Percentiles rank a stretch among this genome's conserved stretches.
phyloP scores from a whole-genome alignment of 805 yeast genomes.

The Wickerhamiella hasegawae region DNA sequence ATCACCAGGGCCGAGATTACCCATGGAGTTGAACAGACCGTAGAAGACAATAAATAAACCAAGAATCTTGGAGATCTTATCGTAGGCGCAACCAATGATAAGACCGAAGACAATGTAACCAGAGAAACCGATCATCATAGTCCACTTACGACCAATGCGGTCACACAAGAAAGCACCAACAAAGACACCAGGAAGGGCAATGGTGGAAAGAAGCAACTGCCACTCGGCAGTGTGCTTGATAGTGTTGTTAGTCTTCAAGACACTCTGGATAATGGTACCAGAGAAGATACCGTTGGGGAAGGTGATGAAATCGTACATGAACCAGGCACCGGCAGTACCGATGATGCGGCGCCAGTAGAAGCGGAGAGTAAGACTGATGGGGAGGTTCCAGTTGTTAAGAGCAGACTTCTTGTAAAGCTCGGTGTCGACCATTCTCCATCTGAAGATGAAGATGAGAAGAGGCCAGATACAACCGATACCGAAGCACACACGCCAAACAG shows the following conservation, averaged over 20 bases:
- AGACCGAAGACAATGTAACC: slow-evolving; percentile 49
- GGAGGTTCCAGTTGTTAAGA: slow-evolving; percentile 32
- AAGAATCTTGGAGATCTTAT: slow-evolving; percentile 37
- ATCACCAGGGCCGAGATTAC: slow-evolving; percentile 70
- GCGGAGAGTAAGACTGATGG: slow-evolving; percentile 30
- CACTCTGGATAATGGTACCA: slow-evolving; percentile 38
- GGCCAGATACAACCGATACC: slow-evolving; percentile 70
- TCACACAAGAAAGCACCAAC: slow-evolving; percentile 55
- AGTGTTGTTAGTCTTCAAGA: slow-evolving; percentile 20
- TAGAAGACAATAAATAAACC: slow-evolving; percentile 56
- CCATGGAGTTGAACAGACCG: slow-evolving; percentile 53
- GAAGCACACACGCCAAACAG: slow-evolving; percentile 56
- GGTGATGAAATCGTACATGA: slow-evolving; percentile 64
- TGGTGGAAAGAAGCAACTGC: slow-evolving; percentile 47
- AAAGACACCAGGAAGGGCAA: slow-evolving; percentile 59
- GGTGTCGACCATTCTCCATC: slow-evolving; percentile 54
- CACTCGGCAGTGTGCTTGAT: slow-evolving; percentile 53
- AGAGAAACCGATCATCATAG: slow-evolving; percentile 51
- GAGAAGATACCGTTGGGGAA: slow-evolving; percentile 67
- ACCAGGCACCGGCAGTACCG: slow-evolving; percentile 67
- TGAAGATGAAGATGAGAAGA: slow-evolving; percentile 50
- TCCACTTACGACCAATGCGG: slow-evolving; percentile 52
- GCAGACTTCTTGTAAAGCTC: slow-evolving; percentile 48
- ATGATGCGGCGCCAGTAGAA: slow-evolving; percentile 53
- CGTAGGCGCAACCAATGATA: slow-evolving; percentile 31